Base-by-base conservation (phyloP, 768 basidiomycete species). In the Rubroboletus satanas region DNA sequence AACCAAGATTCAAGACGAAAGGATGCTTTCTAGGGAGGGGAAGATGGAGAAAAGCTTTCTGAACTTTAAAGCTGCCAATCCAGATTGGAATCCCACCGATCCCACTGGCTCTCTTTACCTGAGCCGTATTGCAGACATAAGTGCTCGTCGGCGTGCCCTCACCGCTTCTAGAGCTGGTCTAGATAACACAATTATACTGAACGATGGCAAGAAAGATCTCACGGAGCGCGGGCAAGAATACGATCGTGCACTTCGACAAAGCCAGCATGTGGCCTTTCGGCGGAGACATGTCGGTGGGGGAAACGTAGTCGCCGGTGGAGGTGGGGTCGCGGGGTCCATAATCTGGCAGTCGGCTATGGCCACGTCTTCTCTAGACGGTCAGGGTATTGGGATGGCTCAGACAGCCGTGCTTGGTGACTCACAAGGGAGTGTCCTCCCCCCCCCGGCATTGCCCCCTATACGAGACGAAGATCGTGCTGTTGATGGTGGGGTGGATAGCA, bases 1-100 rank as follows among this genome's bases (percentile, higher is more conserved):
- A 1, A 78, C 82, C 4, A 73, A 77, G 37, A 81, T 79, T 8
- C 75, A 77, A 12, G 88, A 93, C 60, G 84, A 84, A 62, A 83
- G 83, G 55, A 86, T 89, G 78, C 78, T 89, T 63, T 91, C 90
- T 5, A 90, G 90, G 57, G 89, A 96, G 61, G 92, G 92, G 35
- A 99, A 99, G 80, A 98, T 99, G 95, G 97, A 99, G 78, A 97
- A 98, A 76, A 92, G 89, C 70, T 91, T 97, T 75, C 75, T 96
- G 32, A 92, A 90, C 66, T 97, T 97, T 79, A 96, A 95, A 75
- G 93, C 93, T 41, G 88, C 93, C 1, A 91, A 98, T 73, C 96
- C 96, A 11, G 91, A 93, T 55, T 99, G 96, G 96, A 88, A 83
- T 57, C 96, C 96, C 0, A 78, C 84, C 0, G 95, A 99, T 66